Conservation (phyloP, 192 early-diverging fungal genomes). For the Coemansia sp. region DNA sequence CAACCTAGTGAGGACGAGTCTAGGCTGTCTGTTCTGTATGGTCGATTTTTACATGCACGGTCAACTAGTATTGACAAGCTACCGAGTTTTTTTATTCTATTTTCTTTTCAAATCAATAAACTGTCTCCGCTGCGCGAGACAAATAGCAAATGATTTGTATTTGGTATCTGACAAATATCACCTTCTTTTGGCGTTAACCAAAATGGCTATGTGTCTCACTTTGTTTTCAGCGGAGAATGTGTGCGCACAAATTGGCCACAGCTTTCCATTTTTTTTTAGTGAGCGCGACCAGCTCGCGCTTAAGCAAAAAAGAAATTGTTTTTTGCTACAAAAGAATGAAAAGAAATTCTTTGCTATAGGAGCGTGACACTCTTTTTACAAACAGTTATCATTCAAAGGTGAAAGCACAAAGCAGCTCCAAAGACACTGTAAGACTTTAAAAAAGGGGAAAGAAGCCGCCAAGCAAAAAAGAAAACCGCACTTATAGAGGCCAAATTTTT, state of each 20-base stretch:
- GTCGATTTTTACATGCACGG: background rate
- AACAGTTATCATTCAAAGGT: background rate
- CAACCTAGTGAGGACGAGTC: background rate
- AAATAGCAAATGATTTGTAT: background rate
- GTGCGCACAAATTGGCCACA: background rate
- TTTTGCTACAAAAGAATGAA: background rate
- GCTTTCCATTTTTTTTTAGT: background rate
- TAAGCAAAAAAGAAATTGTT: background rate
- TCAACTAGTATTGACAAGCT: no score
- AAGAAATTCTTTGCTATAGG: background rate
- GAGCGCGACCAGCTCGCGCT: background rate
- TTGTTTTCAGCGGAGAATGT: no score
- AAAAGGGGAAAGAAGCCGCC: background rate
- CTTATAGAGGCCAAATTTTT: background rate
- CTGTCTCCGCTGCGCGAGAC: background rate
- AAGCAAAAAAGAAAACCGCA: background rate
- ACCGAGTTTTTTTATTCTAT: background rate
- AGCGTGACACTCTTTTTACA: constrained; percentile 2
- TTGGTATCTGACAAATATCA: no score
- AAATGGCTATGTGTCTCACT: no score
- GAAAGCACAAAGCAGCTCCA: background rate
- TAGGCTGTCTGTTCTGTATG: background rate
- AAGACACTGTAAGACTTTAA: background rate
- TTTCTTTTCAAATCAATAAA: background rate
- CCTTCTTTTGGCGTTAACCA: no score